Percentiles rank a stretch among this genome's conserved stretches.
phyloP scores from a whole-genome alignment of 2,329 filamentous ascomycete genomes.

The Alternaria alternata region DNA sequence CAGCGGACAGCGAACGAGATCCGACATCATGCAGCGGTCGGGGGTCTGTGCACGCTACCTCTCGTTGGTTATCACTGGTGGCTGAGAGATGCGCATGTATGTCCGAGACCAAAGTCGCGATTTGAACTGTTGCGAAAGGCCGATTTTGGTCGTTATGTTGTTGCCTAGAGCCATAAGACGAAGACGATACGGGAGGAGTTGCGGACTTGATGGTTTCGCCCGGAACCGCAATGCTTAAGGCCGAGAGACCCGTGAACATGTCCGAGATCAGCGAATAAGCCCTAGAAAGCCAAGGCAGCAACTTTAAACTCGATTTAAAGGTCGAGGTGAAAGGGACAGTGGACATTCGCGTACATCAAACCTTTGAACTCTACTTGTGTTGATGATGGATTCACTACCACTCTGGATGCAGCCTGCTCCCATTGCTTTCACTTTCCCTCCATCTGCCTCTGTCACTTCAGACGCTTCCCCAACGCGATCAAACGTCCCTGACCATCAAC shows the following conservation, averaged over 20 bases:
- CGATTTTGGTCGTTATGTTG: slow-evolving; percentile 2
- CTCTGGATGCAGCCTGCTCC: slow-evolving; percentile 12
- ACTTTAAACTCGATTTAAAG: neutral
- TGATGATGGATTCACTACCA: slow-evolving; percentile 7
- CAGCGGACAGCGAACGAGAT: neutral
- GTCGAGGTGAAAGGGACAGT: neutral
- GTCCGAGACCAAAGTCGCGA: neutral
- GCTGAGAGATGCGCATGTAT: neutral
- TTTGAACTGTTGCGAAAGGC: neutral
- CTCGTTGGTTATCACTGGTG: neutral
- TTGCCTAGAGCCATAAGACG: slow-evolving; percentile 3
- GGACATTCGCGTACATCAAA: neutral
- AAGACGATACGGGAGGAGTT: neutral
- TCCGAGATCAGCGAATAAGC: slow-evolving; percentile 3
- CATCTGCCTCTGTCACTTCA: neutral
- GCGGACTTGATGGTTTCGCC: slow-evolving; percentile 5
- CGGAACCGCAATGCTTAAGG: slow-evolving; percentile 1
- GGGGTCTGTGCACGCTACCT: neutral
- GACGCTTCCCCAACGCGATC: slow-evolving; percentile 15
- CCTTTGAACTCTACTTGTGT: neutral
- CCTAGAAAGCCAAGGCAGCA: slow-evolving; percentile 4
- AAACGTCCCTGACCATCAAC: slow-evolving; percentile 26
- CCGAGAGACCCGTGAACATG: neutral
- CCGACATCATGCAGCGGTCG: slow-evolving; percentile 1
- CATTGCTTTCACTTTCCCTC: neutral